phyloP scores from a whole-genome alignment of 2,329 filamentous ascomycete genomes.

The Penicillium sp. region DNA sequence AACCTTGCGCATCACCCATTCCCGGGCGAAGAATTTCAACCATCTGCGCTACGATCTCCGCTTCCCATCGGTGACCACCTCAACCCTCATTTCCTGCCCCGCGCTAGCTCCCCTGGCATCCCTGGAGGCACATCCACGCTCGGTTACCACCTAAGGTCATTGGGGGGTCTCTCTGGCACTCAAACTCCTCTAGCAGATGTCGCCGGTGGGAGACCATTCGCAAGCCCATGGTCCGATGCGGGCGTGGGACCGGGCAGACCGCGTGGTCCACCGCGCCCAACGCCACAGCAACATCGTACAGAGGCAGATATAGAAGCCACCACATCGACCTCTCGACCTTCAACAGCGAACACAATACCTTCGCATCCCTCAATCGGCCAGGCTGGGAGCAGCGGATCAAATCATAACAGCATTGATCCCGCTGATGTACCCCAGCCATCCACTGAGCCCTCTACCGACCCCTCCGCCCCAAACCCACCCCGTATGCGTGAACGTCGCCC shows the following conservation, averaged over 20 bases:
- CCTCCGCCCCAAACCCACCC: slow-evolving; percentile 41
- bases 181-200: slow-evolving; percentile 50
- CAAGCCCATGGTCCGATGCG: slow-evolving; percentile 37
- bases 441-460: slow-evolving; percentile 20
- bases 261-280: slow-evolving; percentile 14
- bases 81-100: slow-evolving; percentile 43
- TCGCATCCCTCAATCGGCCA: slow-evolving; percentile 28
- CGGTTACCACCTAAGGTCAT: slow-evolving; percentile 48
- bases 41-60: slow-evolving; percentile 36
- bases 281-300: slow-evolving; percentile 24
- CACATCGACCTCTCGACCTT: slow-evolving; percentile 42
- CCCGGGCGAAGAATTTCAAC: slow-evolving; percentile 28
- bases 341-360: slow-evolving; percentile 41
- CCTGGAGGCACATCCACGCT: slow-evolving; percentile 51
- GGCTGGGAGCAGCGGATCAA: slow-evolving; percentile 23
- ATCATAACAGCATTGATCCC: slow-evolving; percentile 27
- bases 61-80: slow-evolving; percentile 39
- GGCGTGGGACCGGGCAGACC: slow-evolving; percentile 21
- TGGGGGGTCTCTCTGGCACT: slow-evolving; percentile 48
- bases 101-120: slow-evolving; percentile 48
- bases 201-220: slow-evolving; percentile 43
- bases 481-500: slow-evolving; percentile 69
- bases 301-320: slow-evolving; percentile 37
- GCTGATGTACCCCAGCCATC: slow-evolving; percentile 22
- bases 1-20: slow-evolving; percentile 28